phyloP scores from a whole-genome alignment of 2,329 filamentous ascomycete genomes.

The Tolypocladium cylindrosporum region DNA sequence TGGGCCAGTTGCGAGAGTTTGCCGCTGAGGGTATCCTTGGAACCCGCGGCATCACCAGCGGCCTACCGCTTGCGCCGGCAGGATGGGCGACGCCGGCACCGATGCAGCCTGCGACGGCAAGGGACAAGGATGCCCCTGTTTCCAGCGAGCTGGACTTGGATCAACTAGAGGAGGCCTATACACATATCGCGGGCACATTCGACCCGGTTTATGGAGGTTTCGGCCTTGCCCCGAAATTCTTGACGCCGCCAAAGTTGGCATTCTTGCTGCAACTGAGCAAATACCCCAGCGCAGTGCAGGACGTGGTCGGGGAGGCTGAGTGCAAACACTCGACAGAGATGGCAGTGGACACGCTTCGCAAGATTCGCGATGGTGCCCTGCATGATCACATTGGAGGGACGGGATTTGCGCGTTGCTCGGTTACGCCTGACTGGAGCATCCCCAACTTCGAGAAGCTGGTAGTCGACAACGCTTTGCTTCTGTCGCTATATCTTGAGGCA shows the following conservation, averaged over 20 bases:
- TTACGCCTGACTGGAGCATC: conserved; percentile 84
- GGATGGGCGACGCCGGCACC: conserved; percentile 21
- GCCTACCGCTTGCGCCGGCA: conserved; percentile 16
- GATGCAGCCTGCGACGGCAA: conserved; percentile 10
- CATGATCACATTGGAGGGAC: conserved; percentile 44
- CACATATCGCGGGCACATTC: conserved; percentile 70
- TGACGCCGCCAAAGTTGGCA: conserved; percentile 74
- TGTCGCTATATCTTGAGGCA: conserved; percentile 77
- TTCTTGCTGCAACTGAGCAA: conserved; percentile 69
- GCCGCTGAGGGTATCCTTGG: conserved; percentile 74
- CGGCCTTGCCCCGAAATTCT: conserved; percentile 73
- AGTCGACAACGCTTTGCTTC: conserved; percentile 79
- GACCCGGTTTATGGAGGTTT: conserved; percentile 76
- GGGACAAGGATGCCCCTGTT: conserved; percentile 16
- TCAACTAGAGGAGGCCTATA: conserved; percentile 80
- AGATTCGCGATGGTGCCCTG: conserved; percentile 51
- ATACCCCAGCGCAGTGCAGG: conserved; percentile 62
- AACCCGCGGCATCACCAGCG: conserved; percentile 22
- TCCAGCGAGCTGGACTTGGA: conserved; percentile 77
- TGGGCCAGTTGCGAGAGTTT: conserved; percentile 73
- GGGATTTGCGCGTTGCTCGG: conserved; percentile 65
- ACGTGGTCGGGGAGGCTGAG: conserved; percentile 80
- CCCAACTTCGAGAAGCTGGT: conserved; percentile 98
- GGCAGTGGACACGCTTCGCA: conserved; percentile 69
- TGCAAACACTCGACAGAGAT: conserved; percentile 66